Evolutionary conservation across 192 early-diverging fungal species (phyloP), one percentile per base, ranked within the genome.

Genomic region (Endogone sp.): DNA sequence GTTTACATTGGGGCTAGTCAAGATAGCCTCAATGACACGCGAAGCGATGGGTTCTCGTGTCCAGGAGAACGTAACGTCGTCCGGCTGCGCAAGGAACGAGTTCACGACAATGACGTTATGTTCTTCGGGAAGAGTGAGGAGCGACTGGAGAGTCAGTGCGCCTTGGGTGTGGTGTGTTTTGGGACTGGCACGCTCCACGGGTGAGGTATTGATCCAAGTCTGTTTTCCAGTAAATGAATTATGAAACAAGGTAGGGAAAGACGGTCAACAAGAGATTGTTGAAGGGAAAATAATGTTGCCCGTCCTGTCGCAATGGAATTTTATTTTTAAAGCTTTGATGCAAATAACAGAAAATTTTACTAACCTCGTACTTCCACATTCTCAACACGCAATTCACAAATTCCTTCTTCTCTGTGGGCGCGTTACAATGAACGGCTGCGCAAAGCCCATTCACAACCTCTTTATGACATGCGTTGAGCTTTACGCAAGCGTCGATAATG

Each of bases 21-120:
- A 64, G 56, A 95, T 79, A 0, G 86, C 72, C 67, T 95, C 91
- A 64, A 90, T 75, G 6, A 92, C 83, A 49, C 90, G 90, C 29
- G 91, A 92, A n/a, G 88, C 87, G 25, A 83, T 81, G 6, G 92
- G 81, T 66, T 91, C 85, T 65, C 75, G 82, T 26, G 84, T 80
- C 87, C 88, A 93, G 23, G 72, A 71, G 37, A 78, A 77, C 62
- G 83, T 72, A 61, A 75, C 55, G 64, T 81, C 76, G 57, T 72
- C 63, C 56, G 81, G 71, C 29, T 86, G 75, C 22, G 85, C 78
- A 59, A 92, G 78, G 68, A 90, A 87, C 70, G 71, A 74, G 62
- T 89, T 83, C 9, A 86, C 77, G 11, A 89, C 79, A 37, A 85
- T 65, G 64, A 81, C 83, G 78, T 80, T 82, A 49, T 82, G 71